Percentiles rank a stretch among this genome's conserved stretches.
These are phyloP conservation scores for Ascochyta pisi DNA, from an alignment of 2,329 filamentous ascomycete genomes.

Conservation along the genomic window DNA sequence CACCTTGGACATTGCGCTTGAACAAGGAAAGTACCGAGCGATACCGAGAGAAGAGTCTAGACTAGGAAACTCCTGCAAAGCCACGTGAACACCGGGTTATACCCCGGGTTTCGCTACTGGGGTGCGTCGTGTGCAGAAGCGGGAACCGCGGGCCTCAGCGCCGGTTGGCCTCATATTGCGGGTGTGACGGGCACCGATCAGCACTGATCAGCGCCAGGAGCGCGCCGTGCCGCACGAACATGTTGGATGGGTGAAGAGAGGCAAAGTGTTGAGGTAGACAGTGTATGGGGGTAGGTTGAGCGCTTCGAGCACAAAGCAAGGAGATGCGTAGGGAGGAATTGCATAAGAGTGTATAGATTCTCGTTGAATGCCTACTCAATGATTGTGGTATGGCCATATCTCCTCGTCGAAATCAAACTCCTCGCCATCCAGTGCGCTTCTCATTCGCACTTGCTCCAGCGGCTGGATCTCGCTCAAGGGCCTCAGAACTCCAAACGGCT, in stretches of 20 bases:
- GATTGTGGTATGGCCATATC: constrained; percentile 8
- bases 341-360: too few species aligned
- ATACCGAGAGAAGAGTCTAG: too few species aligned
- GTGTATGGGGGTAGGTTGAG: too few species aligned
- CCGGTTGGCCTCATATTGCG: background rate
- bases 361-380: background rate
- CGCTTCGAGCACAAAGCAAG: background rate
- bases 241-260: too few species aligned
- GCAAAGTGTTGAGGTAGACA: too few species aligned
- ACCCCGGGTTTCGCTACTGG: constrained; percentile 1
- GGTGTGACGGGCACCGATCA: background rate
- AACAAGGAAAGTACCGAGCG: too few species aligned
- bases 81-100: constrained; percentile 1
- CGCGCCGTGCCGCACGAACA: background rate
- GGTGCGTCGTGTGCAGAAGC: background rate
- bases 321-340: too few species aligned
- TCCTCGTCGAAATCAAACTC: constrained; percentile 9
- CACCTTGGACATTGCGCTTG: too few species aligned
- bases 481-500: constrained; percentile 20
- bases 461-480: constrained; percentile 30
- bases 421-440: constrained; percentile 19
- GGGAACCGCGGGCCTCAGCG: constrained; percentile 3
- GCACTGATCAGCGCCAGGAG: background rate
- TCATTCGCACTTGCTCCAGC: constrained; percentile 32
- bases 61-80: background rate